Evolutionary conservation across 352 stramenopile species (phyloP).

Genomic region (Globisporangium echinulatum): DNA sequence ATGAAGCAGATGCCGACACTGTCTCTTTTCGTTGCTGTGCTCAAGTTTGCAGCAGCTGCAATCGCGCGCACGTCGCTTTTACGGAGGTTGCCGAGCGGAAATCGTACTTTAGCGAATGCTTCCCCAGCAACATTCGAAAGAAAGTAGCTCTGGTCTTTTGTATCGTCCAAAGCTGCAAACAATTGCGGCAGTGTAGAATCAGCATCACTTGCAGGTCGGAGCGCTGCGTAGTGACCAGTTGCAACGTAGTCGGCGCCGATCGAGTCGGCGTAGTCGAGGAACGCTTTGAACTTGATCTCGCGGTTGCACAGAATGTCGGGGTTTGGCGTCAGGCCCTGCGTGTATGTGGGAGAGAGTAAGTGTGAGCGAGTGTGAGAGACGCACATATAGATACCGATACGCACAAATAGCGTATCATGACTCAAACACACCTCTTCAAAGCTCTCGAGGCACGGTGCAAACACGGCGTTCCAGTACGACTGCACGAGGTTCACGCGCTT

Average conservation of each 20-base stretch:
- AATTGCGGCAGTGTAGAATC: constrained; percentile 41
- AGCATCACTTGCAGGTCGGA: constrained; percentile 23
- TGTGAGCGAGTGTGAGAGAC: background rate
- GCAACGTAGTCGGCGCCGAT: constrained; percentile 90
- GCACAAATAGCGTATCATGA: too few species aligned
- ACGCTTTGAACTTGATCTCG: constrained; percentile 98
- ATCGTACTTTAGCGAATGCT: constrained; percentile 85
- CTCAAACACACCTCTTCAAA: constrained; percentile 38
- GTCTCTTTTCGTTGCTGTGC: constrained; percentile 91
- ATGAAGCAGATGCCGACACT: constrained; percentile 99
- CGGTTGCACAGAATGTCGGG: constrained; percentile 96
- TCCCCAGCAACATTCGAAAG: constrained; percentile 79
- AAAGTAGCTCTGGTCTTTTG: constrained; percentile 98
- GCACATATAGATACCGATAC: too few species aligned
- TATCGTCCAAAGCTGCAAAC: constrained; percentile 73
- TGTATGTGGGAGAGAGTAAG: background rate
- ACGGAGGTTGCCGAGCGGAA: constrained; percentile 90
- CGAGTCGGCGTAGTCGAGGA: constrained; percentile 87
- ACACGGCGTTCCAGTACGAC: constrained; percentile 98
- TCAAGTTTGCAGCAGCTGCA: constrained; percentile 71
- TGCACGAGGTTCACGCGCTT: constrained; percentile 85
- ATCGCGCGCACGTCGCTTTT: constrained; percentile 92
- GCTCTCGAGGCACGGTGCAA: constrained; percentile 93
- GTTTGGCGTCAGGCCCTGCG: constrained; percentile 84
- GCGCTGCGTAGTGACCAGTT: constrained; percentile 94